Base-by-base conservation (phyloP, 495 filamentous ascomycete species). In the Aspergillus biplanus region DNA sequence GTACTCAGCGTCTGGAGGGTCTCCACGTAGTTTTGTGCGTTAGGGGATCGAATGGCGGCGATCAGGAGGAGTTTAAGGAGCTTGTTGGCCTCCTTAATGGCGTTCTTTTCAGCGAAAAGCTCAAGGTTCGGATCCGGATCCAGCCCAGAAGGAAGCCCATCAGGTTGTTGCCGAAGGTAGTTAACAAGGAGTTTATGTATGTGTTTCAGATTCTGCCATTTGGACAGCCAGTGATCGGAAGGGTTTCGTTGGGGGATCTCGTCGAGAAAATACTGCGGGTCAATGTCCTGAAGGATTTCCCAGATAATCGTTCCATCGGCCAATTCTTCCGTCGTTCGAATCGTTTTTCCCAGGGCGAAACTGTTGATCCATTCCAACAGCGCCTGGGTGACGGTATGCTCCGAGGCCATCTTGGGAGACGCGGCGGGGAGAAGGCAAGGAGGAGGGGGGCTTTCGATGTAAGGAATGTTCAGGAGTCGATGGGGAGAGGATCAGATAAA, bases 251-350 rank as follows among this genome's bases (percentile, higher is more conserved):
- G 82, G 49, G 78, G 88, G 63, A 89, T 80, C 65, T 81, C 83
- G 63, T 84, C 84, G 39, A 85, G 76, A 70, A 95, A 92, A 71
- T 88, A 88, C 7, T 85, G 78, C 27, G 83, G 82, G 74, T 93
- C 89, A 61, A 90, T 81, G 64, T 89, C 84, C 67, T 83, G 84
- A 74, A 90, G 71, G 73, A 87, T 83, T 66, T 85, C 79, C 89
- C 89, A 85, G 66, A 96, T 82, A 33, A 90, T 82, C 55, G 85
- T 82, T 52, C 92, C 93, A 73, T 96, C 89, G 57, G 83, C 87
- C 68, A 97, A 81, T 67, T 92, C 87, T 60, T 84, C 83, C 59
- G 86, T 71, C 49, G 72, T 72, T 35, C 75, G 71, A 56, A 83
- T 75, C 32, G 74, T 79, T 64, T 77, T 74, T 37, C 75, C 75